Conservation (phyloP, 345 rosid genomes). For the Dimocarpus longan region DNA sequence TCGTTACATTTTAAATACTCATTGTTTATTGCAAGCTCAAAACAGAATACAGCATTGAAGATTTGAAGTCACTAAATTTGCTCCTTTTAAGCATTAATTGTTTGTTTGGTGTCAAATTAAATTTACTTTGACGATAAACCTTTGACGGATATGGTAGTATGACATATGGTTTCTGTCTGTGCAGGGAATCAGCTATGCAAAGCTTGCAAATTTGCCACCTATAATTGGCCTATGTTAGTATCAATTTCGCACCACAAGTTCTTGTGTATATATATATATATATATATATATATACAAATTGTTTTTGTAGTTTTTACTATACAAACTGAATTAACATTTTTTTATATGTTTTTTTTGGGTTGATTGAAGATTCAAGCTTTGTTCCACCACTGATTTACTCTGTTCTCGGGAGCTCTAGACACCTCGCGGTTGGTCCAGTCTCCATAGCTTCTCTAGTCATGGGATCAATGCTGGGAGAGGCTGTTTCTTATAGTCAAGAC, state of each 20-base stretch:
- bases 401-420: slow-evolving; percentile 87
- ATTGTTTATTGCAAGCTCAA: too few relatives aligned
- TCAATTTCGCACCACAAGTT: background rate
- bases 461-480: slow-evolving; percentile 91
- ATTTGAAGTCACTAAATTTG: too few relatives aligned
- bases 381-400: slow-evolving; percentile 93
- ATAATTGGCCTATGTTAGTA: slow-evolving; percentile 90
- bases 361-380: slow-evolving; percentile 92
- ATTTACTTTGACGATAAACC: background rate
- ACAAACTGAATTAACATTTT: background rate
- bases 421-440: slow-evolving; percentile 95
- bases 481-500: slow-evolving; percentile 63
- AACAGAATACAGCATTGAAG: too few relatives aligned
- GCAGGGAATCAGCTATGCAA: slow-evolving; percentile 99
- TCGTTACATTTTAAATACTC: too few relatives aligned
- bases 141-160: slow-evolving; percentile 2
- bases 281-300: too few relatives aligned
- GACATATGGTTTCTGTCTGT: slow-evolving; percentile 21
- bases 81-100: too few relatives aligned
- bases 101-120: background rate
- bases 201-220: slow-evolving; percentile 96
- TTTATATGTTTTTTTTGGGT: background rate
- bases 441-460: slow-evolving; percentile 95
- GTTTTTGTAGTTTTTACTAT: too few relatives aligned
- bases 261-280: background rate